A percentile compares a stretch with the other conserved stretches of the same genome.
phyloP scores from a whole-genome alignment of 2,329 filamentous ascomycete genomes.

The Fusarium vanettenii region DNA sequence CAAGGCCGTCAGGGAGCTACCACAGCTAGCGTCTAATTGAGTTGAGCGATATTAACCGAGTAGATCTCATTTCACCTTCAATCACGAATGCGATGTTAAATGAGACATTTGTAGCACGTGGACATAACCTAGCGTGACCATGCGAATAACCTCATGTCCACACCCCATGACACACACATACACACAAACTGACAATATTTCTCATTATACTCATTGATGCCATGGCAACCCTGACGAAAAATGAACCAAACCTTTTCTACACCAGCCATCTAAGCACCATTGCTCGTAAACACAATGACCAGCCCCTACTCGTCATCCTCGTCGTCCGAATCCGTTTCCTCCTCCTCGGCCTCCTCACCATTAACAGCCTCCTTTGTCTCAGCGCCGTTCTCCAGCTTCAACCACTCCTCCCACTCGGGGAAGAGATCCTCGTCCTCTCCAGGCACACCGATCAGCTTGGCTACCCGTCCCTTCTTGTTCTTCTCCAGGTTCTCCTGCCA shows the following conservation, averaged over 20 bases:
- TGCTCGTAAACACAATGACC: constrained; percentile 34
- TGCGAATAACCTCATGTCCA: constrained; percentile 1
- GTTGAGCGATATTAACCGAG: background rate
- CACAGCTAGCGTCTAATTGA: background rate
- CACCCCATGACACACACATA: background rate
- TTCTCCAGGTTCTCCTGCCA: constrained; percentile 92
- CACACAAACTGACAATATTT: constrained; percentile 26
- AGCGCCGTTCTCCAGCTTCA: constrained; percentile 82
- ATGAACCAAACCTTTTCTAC: constrained; percentile 47
- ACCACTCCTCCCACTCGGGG: constrained; percentile 94
- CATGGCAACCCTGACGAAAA: constrained; percentile 44
- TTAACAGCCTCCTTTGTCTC: constrained; percentile 39
- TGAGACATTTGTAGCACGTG: background rate
- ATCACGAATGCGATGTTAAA: background rate
- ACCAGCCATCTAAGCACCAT: constrained; percentile 44
- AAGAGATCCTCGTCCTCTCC: constrained; percentile 89
- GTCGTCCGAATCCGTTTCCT: constrained; percentile 33
- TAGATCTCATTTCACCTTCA: background rate
- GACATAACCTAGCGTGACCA: background rate
- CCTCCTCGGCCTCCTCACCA: constrained; percentile 36
- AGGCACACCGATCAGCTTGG: constrained; percentile 84
- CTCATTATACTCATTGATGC: constrained; percentile 48
- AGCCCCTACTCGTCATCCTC: constrained; percentile 42
- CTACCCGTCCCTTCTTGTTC: constrained; percentile 85
- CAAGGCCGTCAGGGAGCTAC: background rate